phyloP scores from a whole-genome alignment of 495 filamentous ascomycete species.

The Pyrenula massariospora region DNA sequence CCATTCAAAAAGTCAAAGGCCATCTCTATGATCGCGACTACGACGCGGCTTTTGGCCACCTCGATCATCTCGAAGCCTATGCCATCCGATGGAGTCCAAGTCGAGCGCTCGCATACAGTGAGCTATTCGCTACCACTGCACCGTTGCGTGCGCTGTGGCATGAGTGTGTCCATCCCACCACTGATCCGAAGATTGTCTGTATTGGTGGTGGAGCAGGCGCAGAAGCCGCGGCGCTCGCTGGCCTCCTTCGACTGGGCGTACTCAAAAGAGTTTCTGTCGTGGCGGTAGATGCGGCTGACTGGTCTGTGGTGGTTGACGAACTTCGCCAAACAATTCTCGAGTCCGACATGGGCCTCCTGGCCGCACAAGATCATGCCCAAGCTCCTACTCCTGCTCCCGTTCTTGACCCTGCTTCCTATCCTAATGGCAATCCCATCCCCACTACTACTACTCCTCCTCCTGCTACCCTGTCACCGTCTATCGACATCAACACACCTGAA shows the following conservation, averaged over 20 bases:
- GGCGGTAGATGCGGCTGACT: constrained; percentile 71
- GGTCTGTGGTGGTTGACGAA: constrained; percentile 46
- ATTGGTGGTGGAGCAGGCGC: constrained; percentile 83
- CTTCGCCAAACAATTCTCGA: constrained; percentile 38
- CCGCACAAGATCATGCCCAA: too few species aligned
- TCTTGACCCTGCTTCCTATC: too few species aligned
- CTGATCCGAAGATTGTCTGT: constrained; percentile 37
- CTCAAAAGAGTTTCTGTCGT: constrained; percentile 34
- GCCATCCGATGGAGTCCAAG: constrained; percentile 78
- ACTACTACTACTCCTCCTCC: constrained; percentile 47
- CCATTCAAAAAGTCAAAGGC: constrained; percentile 69
- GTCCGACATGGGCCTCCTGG: too few species aligned
- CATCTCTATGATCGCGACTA: constrained; percentile 83
- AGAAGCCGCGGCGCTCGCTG: constrained; percentile 68
- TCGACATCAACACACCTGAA: constrained; percentile 16
- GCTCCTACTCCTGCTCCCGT: constrained; percentile 22
- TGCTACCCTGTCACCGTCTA: constrained; percentile 11
- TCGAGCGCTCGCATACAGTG: constrained; percentile 66
- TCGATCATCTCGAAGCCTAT: constrained; percentile 64
- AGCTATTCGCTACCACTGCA: constrained; percentile 35
- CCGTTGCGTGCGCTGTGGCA: not conserved
- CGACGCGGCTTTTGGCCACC: constrained; percentile 57
- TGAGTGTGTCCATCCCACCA: not conserved
- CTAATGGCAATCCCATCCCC: constrained; percentile 18
- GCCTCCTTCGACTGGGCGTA: constrained; percentile 13